These are phyloP conservation scores for Forsythia suspensa DNA, from an alignment of 257 asterid species.

Conservation along the genomic window DNA sequence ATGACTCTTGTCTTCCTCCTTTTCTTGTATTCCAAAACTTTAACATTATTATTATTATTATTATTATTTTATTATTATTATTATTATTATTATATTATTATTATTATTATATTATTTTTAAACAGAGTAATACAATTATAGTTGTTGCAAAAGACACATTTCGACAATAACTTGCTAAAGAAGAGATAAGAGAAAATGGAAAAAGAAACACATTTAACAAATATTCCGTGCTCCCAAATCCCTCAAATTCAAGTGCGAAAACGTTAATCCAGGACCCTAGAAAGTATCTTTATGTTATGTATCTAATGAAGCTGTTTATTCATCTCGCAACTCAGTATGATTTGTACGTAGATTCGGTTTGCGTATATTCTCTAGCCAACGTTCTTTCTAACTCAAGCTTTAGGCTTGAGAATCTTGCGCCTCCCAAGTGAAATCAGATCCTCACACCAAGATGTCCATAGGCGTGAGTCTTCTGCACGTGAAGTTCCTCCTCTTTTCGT, in stretches of 20 bases:
- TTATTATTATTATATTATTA: too few species aligned
- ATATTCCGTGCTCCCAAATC: not conserved
- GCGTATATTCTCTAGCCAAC: not conserved
- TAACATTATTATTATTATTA: too few species aligned
- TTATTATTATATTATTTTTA: too few species aligned
- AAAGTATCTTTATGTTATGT: not conserved
- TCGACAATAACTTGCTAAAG: not conserved
- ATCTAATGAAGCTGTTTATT: not conserved
- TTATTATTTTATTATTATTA: too few species aligned
- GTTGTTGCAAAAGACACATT: not conserved
- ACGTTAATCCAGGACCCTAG: not conserved
- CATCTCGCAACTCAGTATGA: not conserved
- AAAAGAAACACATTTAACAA: not conserved
- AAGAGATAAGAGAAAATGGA: not conserved
- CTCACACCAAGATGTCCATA: not conserved
- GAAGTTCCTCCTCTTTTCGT: constrained; percentile 1
- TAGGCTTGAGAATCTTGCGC: constrained; percentile 6
- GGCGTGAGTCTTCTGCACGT: not conserved
- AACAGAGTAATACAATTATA: not conserved
- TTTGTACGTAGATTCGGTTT: not conserved
- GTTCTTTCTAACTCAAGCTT: not conserved
- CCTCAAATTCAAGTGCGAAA: not conserved
- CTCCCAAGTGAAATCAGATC: constrained; percentile 1
- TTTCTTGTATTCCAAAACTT: too few species aligned
- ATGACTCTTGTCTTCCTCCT: too few species aligned